Evolutionary conservation across 75 land plant species (phyloP).

Genomic region (Sequoiadendron giganteum): DNA sequence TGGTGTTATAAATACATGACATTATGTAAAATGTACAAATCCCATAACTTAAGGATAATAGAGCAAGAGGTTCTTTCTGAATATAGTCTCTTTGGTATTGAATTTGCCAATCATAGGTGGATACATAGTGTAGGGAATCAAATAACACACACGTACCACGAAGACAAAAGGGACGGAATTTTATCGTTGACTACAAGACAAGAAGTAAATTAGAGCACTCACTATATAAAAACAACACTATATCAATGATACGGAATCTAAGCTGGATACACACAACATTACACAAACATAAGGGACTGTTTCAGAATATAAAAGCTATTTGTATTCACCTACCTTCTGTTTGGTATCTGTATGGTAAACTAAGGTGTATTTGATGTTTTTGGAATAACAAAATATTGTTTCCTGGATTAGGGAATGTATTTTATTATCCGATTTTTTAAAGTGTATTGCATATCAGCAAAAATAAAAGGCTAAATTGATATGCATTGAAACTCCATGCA

Average conservation of each 20-base stretch:
- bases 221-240: neutral
- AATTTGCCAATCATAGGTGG: neutral
- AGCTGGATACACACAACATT: neutral
- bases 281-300: neutral
- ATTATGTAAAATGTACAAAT: neutral
- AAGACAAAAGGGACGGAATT: neutral
- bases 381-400: no score
- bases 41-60: neutral
- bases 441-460: no score
- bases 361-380: no score
- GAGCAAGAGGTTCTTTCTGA: neutral
- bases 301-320: no score
- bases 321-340: no score
- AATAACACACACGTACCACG: neutral
- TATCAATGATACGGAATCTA: neutral
- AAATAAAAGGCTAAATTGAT: no score
- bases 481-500: no score
- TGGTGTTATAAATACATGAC: neutral
- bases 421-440: no score
- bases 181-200: neutral
- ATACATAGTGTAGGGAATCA: neutral
- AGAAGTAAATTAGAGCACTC: neutral
- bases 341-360: no score
- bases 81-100: neutral
- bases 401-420: no score